Conservation (phyloP, 2,329 filamentous ascomycete species). For the Thermothelomyces thermophilus region DNA sequence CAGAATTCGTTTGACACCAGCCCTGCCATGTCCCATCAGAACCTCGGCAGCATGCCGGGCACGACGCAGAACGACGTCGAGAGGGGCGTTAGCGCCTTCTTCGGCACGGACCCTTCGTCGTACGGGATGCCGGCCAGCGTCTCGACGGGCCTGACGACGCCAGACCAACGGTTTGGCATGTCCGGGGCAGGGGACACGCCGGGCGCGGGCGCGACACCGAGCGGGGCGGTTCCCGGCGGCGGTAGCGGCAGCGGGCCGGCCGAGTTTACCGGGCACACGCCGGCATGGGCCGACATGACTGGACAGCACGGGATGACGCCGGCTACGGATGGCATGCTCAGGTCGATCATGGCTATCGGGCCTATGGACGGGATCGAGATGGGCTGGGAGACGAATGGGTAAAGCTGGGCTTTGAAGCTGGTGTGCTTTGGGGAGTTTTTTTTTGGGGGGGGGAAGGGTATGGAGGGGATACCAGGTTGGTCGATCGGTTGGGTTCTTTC, state of each 20-base stretch:
- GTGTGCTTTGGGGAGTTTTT: too few relatives aligned
- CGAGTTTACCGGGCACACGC: constrained; percentile 38
- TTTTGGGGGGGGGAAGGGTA: too few relatives aligned
- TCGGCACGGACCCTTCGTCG: constrained; percentile 28
- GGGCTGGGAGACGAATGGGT: constrained; percentile 36
- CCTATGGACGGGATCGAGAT: constrained; percentile 55
- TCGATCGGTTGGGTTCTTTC: not conserved
- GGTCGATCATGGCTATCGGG: constrained; percentile 52
- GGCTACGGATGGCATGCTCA: constrained; percentile 50
- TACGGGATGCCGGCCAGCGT: constrained; percentile 31
- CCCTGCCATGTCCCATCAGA: constrained; percentile 41
- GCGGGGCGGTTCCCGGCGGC: not conserved
- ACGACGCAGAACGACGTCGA: constrained; percentile 33
- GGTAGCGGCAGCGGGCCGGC: constrained; percentile 1
- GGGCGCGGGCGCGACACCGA: not conserved
- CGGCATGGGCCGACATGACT: constrained; percentile 39
- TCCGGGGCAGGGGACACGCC: constrained; percentile 18
- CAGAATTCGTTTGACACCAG: constrained; percentile 46
- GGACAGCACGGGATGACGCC: constrained; percentile 45
- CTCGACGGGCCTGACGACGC: constrained; percentile 28
- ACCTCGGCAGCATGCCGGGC: constrained; percentile 28
- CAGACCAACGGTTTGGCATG: constrained; percentile 31
- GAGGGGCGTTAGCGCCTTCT: constrained; percentile 34
- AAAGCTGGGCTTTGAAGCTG: too few relatives aligned
- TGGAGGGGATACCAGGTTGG: too few relatives aligned